These are phyloP conservation scores for Iris pallida DNA, from an alignment of 116 monocot species.

Conservation along the genomic window DNA sequence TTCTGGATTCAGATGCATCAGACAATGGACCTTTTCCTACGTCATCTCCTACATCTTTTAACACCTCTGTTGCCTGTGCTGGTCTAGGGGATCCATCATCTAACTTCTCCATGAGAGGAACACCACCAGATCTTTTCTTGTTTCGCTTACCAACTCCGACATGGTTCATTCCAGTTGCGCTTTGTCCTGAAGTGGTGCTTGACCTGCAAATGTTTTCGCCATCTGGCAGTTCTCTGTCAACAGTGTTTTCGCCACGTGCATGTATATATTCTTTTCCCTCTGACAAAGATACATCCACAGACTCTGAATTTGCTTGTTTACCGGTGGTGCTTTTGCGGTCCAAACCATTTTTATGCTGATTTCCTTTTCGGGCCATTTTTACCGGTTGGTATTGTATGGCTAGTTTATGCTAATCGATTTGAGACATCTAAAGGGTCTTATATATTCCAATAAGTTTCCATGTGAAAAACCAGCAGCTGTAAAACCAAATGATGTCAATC, in stretches of 20 bases:
- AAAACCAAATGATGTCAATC: too few species aligned
- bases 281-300: constrained; percentile 8
- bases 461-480: too few species aligned
- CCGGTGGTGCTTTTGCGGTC: constrained; percentile 21
- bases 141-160: constrained; percentile 22
- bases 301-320: constrained; percentile 18
- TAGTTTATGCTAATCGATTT: too few species aligned
- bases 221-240: constrained; percentile 8
- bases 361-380: constrained; percentile 65
- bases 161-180: constrained; percentile 1
- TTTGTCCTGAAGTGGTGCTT: constrained; percentile 9
- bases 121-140: constrained; percentile 18
- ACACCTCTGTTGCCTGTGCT: constrained; percentile 16
- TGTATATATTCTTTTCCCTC: constrained; percentile 19
- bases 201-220: constrained; percentile 13
- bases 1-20: constrained; percentile 17
- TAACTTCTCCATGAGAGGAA: constrained; percentile 18
- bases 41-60: constrained; percentile 13
- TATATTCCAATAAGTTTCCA: too few species aligned
- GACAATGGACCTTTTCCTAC: constrained; percentile 18
- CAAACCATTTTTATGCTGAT: constrained; percentile 39
- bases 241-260: constrained; percentile 8
- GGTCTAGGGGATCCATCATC: constrained; percentile 21
- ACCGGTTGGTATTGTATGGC: too few species aligned
- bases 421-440: too few species aligned